Conservation (phyloP, 306 rosid species). For the Casuarina equisetifolia region DNA sequence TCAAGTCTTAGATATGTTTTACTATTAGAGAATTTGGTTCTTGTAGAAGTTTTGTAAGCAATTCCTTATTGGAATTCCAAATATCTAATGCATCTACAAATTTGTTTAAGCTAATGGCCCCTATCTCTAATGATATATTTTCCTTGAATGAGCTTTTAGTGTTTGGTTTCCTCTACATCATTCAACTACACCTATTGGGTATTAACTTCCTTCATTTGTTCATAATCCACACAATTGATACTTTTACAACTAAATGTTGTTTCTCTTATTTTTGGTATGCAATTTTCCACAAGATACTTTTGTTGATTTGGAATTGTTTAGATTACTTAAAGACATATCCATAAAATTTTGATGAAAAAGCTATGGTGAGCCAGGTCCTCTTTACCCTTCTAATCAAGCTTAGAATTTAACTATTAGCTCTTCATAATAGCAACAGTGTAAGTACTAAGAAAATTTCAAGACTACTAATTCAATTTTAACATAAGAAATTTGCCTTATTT, state of each 20-base stretch:
- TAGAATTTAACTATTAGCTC: conserved; percentile 10
- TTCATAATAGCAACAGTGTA: not conserved
- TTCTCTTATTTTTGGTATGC: conserved; percentile 39
- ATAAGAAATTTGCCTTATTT: not conserved
- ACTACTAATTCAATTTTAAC: not conserved
- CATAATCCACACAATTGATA: conserved; percentile 35
- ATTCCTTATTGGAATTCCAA: conserved; percentile 68
- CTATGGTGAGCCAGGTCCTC: conserved; percentile 8
- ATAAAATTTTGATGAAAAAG: conserved; percentile 24
- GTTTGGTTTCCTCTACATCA: conserved; percentile 43
- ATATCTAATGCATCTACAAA: conserved; percentile 64
- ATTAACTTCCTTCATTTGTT: conserved; percentile 29
- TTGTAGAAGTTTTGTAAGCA: conserved; percentile 61
- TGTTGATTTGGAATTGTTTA: not conserved
- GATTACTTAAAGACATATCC: conserved; percentile 28
- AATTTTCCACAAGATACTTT: conserved; percentile 31
- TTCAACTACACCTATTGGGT: conserved; percentile 29
- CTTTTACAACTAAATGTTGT: conserved; percentile 43
- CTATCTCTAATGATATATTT: conserved; percentile 39
- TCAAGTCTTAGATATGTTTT: conserved; percentile 51
- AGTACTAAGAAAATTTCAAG: not conserved
- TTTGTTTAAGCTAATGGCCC: conserved; percentile 39
- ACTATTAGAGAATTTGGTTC: conserved; percentile 72
- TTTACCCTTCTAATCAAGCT: conserved; percentile 1
- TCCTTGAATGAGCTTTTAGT: conserved; percentile 43